phyloP scores from a whole-genome alignment of 2,329 filamentous ascomycete species.

The Alternaria sp. region DNA sequence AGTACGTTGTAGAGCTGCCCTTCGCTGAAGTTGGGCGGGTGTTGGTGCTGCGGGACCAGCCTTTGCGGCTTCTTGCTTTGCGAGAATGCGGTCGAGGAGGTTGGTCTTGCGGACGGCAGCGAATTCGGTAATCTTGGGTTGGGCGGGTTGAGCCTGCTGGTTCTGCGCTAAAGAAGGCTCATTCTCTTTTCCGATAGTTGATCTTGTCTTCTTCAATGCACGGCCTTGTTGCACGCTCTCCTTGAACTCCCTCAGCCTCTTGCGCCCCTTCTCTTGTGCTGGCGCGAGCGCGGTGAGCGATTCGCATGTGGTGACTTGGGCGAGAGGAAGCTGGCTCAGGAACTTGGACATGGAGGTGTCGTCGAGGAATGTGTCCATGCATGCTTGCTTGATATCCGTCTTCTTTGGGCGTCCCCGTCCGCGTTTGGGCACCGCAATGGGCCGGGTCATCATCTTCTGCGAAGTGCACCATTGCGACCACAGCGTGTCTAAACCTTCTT shows the following conservation, averaged over 20 bases:
- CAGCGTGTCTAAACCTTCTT: conserved; percentile 55
- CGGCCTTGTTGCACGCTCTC: conserved; percentile 60
- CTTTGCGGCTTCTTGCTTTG: conserved; percentile 57
- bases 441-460: conserved; percentile 36
- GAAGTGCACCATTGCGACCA: conserved; percentile 56
- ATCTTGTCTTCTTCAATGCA: conserved; percentile 43
- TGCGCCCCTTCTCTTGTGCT: conserved; percentile 71
- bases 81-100: conserved; percentile 61
- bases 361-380: conserved; percentile 59
- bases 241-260: conserved; percentile 73
- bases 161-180: conserved; percentile 22
- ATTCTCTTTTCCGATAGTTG: conserved; percentile 45
- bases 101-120: conserved; percentile 54
- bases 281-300: conserved; percentile 64
- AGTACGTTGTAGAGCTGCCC: conserved; percentile 57
- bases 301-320: conserved; percentile 61
- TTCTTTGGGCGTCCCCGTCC: conserved; percentile 48
- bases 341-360: conserved; percentile 57
- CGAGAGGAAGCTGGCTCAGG: conserved; percentile 65
- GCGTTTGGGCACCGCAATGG: conserved; percentile 48
- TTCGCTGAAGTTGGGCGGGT: conserved; percentile 55
- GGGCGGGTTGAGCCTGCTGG: conserved; percentile 28
- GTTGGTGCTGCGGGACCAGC: conserved; percentile 52
- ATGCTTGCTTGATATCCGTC: conserved; percentile 49
- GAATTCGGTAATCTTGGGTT: conserved; percentile 52